Evolutionary conservation across 805 yeast genomes (phyloP).

Genomic region (Ogataea methylovora): DNA sequence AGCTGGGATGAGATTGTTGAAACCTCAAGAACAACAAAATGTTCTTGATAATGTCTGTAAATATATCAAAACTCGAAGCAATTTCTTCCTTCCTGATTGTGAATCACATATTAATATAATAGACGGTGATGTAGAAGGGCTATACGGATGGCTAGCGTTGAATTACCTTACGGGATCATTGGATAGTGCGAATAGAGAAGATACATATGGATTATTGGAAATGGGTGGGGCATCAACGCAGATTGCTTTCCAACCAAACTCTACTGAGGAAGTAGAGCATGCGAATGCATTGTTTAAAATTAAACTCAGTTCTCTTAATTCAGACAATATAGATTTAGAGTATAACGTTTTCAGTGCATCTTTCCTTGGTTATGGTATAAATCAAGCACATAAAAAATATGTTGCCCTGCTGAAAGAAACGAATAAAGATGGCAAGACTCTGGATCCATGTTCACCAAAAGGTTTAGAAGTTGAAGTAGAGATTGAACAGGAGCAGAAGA

Average conservation of each 20-base stretch:
- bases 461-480: slow-evolving; percentile 23
- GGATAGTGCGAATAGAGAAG: slow-evolving; percentile 15
- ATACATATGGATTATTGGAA: slow-evolving; percentile 50
- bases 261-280: slow-evolving; percentile 36
- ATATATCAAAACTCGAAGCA: slow-evolving; percentile 38
- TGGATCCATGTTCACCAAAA: slow-evolving; percentile 54
- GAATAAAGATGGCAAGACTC: slow-evolving; percentile 10
- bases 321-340: slow-evolving; percentile 16
- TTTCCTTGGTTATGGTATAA: slow-evolving; percentile 54
- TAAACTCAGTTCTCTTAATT: slow-evolving; percentile 29
- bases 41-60: slow-evolving; percentile 42
- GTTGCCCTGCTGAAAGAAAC: slow-evolving; percentile 13
- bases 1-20: slow-evolving; percentile 57
- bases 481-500: neutral
- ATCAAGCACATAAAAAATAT: slow-evolving; percentile 45
- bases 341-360: slow-evolving; percentile 46
- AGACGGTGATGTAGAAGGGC: slow-evolving; percentile 60
- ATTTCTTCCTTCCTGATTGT: slow-evolving; percentile 57
- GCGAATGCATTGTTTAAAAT: slow-evolving; percentile 38
- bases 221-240: slow-evolving; percentile 66
- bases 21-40: slow-evolving; percentile 36
- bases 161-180: slow-evolving; percentile 47
- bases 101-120: slow-evolving; percentile 48
- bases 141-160: slow-evolving; percentile 60
- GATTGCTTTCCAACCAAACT: slow-evolving; percentile 53